Conservation (phyloP, 306 rosid species). For the Notholithocarpus densiflorus region DNA sequence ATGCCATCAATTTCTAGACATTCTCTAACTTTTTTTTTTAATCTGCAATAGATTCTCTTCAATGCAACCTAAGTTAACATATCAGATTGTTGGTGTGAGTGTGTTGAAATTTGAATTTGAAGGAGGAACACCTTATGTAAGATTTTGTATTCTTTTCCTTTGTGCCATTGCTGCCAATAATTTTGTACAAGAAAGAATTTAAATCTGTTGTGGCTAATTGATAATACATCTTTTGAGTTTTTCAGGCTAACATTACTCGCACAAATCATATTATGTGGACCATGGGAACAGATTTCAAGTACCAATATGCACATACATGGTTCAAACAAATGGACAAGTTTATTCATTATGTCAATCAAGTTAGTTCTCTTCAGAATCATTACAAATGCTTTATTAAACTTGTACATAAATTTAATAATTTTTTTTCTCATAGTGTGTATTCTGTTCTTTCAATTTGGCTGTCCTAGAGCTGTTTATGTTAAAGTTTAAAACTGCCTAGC, state of each 20-base stretch:
- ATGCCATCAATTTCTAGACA: background rate
- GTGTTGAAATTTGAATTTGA: background rate
- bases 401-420: too few relatives aligned
- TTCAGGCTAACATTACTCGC: constrained; percentile 88
- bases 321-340: constrained; percentile 86
- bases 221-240: background rate
- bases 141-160: background rate
- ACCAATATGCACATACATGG: constrained; percentile 90
- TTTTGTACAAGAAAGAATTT: background rate
- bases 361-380: constrained; percentile 13
- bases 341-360: constrained; percentile 89
- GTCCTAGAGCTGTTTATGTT: background rate
- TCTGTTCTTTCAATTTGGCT: background rate
- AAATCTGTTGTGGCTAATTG: constrained; percentile 1
- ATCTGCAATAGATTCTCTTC: background rate
- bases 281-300: constrained; percentile 98
- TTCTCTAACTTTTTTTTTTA: background rate
- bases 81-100: background rate
- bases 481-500: background rate
- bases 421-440: background rate
- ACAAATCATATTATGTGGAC: constrained; percentile 98
- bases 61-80: background rate
- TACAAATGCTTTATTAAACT: too few relatives aligned
- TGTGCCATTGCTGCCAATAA: background rate
- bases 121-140: background rate